Evolutionary conservation across 441 rosid genomes (phyloP), one percentile per base, ranked within the genome.

Genomic region (Biscutella auriculata): DNA sequence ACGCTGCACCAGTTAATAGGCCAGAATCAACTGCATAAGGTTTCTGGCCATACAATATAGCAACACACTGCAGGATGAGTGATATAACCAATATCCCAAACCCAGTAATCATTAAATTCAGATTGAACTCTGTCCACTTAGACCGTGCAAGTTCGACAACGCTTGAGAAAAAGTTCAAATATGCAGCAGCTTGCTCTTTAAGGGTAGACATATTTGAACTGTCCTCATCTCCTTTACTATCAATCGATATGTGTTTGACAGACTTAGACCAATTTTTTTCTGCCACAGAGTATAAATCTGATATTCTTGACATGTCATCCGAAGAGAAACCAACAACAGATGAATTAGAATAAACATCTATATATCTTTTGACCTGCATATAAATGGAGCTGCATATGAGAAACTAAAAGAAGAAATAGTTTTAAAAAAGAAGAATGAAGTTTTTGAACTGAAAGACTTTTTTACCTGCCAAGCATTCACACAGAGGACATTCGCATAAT

Each of bases 391-490:
- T 44, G 28, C 25, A 42, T 48, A 49, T 68, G 53, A 47, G 51
- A 32, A 34, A 21, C 17, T 15, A 8, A 40, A 54, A 29, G 26
- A 36, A 50, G 11, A 57, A 53, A 52, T 19, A 4, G 10, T 37
- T 23, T n/a, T n/a, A n/a, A n/a, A n/a, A n/a, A n/a, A 12, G 10
- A 32, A 53, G 6, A 39, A 3, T 10, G 8, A 23, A 15, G 16
- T 30, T 39, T 47, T 28, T 7, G 6, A 45, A 1, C 9, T 34
- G 54, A 60, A 27, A 21, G 36, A 53, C 16, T 16, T 25, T 17
- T 57, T 23, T 83, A 92, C 98, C 95, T 93, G 99, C 99, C 97
- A 89, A 56, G 96, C 82, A 68, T 89, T 93, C 51, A 81, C 70
- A 64, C 95, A 89, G 26, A 93, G 86, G 51, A 82, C 82, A 63